Evolutionary conservation across 176 grass and related monocot genomes (phyloP).

Genomic region (Bromus sterilis): DNA sequence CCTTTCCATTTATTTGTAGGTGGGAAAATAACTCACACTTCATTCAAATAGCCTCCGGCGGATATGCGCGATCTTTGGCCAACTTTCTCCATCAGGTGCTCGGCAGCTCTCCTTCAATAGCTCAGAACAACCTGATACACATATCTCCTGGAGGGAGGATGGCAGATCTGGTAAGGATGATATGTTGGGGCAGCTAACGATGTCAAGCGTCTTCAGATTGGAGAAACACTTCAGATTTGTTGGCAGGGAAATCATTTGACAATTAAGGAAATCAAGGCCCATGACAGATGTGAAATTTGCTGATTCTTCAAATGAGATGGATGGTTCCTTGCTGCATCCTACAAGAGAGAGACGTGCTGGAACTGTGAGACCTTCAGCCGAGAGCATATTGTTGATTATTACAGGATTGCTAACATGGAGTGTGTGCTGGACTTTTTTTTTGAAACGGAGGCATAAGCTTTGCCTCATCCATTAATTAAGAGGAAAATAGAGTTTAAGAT

Average conservation of each 20-base stretch:
- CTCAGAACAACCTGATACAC: rapidly evolving
- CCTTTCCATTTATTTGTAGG: too few species aligned
- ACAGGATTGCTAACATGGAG: too few species aligned
- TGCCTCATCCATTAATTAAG: too few species aligned
- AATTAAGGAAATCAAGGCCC: rapidly evolving
- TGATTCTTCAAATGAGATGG: neutral
- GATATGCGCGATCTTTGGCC: neutral
- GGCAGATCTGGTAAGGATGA: neutral
- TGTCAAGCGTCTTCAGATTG: neutral
- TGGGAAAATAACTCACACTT: neutral
- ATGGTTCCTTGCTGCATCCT: too few species aligned
- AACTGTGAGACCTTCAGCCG: too few species aligned
- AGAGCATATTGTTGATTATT: too few species aligned
- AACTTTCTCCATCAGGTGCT: neutral
- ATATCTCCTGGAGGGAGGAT: neutral
- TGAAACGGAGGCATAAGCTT: too few species aligned
- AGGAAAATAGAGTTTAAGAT: too few species aligned
- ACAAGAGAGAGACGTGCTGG: too few species aligned
- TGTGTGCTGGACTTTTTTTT: too few species aligned
- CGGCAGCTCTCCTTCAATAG: neutral
- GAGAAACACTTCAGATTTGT: neutral
- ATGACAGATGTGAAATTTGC: neutral
- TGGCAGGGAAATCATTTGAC: neutral
- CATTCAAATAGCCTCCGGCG: neutral
- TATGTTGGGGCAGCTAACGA: rapidly evolving